A percentile compares a stretch with the other conserved stretches of the same genome.
Conservation (phyloP, 306 rosid species). For the Fragaria vesca region DNA sequence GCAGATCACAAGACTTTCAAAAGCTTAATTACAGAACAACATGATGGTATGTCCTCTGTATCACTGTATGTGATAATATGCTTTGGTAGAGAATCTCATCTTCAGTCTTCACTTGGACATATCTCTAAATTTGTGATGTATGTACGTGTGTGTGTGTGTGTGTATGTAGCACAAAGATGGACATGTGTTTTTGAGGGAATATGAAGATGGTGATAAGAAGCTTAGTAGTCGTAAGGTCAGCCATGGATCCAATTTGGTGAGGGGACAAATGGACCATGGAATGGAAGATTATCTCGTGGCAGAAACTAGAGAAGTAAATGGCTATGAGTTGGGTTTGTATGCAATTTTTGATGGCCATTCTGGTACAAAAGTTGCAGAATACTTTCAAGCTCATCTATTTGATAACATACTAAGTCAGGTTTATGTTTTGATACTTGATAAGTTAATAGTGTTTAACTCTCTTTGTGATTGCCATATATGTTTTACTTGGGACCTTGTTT, state of each 20-base stretch:
- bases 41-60: background rate
- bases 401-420: slow-evolving; percentile 49
- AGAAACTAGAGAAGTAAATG: slow-evolving; percentile 37
- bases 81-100: background rate
- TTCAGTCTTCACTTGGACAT: background rate
- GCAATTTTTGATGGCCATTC: slow-evolving; percentile 70
- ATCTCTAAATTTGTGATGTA: background rate
- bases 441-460: background rate
- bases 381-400: slow-evolving; percentile 57
- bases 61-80: background rate
- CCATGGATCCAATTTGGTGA: background rate
- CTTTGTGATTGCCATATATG: background rate
- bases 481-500: background rate
- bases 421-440: background rate
- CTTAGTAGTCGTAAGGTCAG: background rate
- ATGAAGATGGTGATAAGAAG: slow-evolving; percentile 17
- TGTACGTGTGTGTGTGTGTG: background rate
- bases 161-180: slow-evolving; percentile 2
- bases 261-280: background rate
- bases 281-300: slow-evolving; percentile 18
- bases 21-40: background rate
- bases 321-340: slow-evolving; percentile 48
- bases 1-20: background rate
- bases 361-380: slow-evolving; percentile 53
- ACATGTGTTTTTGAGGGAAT: background rate